A percentile compares a stretch with the other conserved stretches of the same genome.
Conservation (phyloP, 1,139 yeast species). For the Candida glucosophila region DNA sequence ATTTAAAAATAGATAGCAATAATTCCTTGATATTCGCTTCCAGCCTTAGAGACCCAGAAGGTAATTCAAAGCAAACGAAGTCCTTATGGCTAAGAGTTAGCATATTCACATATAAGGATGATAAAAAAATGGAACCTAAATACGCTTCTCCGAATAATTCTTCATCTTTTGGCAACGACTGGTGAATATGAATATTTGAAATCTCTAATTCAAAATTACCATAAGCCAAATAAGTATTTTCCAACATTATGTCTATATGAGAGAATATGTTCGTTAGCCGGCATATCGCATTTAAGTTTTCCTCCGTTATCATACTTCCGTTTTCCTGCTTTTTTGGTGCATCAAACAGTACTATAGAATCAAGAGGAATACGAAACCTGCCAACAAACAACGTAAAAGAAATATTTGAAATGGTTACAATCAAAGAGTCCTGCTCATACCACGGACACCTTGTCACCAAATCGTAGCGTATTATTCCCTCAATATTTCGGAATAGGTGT, state of each 20-base stretch:
- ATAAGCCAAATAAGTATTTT: too few relatives aligned
- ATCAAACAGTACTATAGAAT: slow-evolving; percentile 6
- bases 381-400: slow-evolving; percentile 15
- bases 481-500: slow-evolving; percentile 23
- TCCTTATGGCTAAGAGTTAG: neutral
- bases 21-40: slow-evolving; percentile 1
- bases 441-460: slow-evolving; percentile 15
- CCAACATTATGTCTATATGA: too few relatives aligned
- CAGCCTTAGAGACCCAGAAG: slow-evolving; percentile 2
- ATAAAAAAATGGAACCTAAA: too few relatives aligned
- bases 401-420: slow-evolving; percentile 11
- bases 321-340: slow-evolving; percentile 23
- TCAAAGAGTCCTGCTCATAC: slow-evolving; percentile 7
- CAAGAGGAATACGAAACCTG: slow-evolving; percentile 18
- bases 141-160: too few relatives aligned
- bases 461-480: slow-evolving; percentile 18
- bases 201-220: too few relatives aligned
- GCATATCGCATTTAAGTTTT: slow-evolving; percentile 1
- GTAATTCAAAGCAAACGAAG: neutral
- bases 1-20: neutral
- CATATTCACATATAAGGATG: neutral
- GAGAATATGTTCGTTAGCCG: slow-evolving; percentile 14
- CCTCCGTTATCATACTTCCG: slow-evolving; percentile 13
- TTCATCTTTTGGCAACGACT: too few relatives aligned
- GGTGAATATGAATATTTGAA: too few relatives aligned